These are phyloP conservation scores for Suhomyces ambrosiae DNA, from an alignment of 1,139 yeast genomes.

Conservation along the genomic window DNA sequence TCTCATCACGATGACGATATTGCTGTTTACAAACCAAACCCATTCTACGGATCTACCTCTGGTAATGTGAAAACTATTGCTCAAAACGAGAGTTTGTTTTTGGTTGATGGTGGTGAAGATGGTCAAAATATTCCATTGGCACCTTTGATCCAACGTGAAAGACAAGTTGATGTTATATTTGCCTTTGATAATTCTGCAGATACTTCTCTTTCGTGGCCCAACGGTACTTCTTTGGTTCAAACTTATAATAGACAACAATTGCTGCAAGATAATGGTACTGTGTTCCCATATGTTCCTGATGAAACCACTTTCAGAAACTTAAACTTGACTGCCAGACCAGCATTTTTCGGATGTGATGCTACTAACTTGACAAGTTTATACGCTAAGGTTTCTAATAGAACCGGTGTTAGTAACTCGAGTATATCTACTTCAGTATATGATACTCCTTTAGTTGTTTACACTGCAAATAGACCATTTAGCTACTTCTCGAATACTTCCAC, in stretches of 20 bases:
- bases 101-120: slow-evolving; percentile 39
- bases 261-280: slow-evolving; percentile 26
- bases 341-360: slow-evolving; percentile 50
- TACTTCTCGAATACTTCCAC: slow-evolving; percentile 42
- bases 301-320: slow-evolving; percentile 32
- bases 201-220: slow-evolving; percentile 32
- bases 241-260: slow-evolving; percentile 37
- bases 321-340: slow-evolving; percentile 44
- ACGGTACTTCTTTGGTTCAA: slow-evolving; percentile 36
- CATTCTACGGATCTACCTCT: slow-evolving; percentile 20
- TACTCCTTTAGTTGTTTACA: slow-evolving; percentile 42
- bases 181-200: slow-evolving; percentile 37
- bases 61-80: slow-evolving; percentile 20
- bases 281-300: slow-evolving; percentile 44
- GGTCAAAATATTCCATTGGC: slow-evolving; percentile 32
- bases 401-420: background rate
- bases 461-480: slow-evolving; percentile 45
- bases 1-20: slow-evolving; percentile 22
- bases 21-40: slow-evolving; percentile 28
- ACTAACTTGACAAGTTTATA: slow-evolving; percentile 37
- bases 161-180: slow-evolving; percentile 32
- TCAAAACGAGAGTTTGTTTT: slow-evolving; percentile 23
- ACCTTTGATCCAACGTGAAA: slow-evolving; percentile 29
- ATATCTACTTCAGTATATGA: too few relatives aligned
- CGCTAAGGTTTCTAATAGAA: slow-evolving; percentile 15